These are phyloP conservation scores for Boletellus sp. DNA, from an alignment of 768 basidiomycete genomes.

Conservation along the genomic window DNA sequence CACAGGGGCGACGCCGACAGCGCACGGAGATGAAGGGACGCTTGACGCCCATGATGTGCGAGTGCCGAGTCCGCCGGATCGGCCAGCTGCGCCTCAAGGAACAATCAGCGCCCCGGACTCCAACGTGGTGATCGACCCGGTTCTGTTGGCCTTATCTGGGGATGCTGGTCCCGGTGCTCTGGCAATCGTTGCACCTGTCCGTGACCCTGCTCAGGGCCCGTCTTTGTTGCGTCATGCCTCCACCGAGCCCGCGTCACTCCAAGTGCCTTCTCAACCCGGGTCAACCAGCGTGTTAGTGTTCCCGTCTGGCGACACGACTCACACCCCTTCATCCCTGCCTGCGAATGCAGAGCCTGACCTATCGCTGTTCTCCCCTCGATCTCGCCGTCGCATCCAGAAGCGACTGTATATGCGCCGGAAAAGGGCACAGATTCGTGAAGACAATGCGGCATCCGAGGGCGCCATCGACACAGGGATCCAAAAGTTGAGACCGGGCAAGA, in stretches of 20 bases:
- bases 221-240: neutral
- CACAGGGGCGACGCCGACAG: neutral
- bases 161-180: neutral
- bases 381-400: constrained; percentile 56
- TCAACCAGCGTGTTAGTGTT: neutral
- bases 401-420: constrained; percentile 71
- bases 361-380: constrained; percentile 39
- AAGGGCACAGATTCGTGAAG: constrained; percentile 49
- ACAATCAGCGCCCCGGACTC: neutral
- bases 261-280: neutral
- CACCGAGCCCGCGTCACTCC: neutral
- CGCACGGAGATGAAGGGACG: constrained; percentile 4
- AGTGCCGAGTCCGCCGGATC: neutral
- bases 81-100: neutral
- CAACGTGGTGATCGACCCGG: constrained; percentile 30
- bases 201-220: neutral
- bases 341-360: constrained; percentile 13
- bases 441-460: constrained; percentile 7
- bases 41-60: neutral
- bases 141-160: constrained; percentile 26
- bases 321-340: neutral
- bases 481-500: constrained; percentile 41
- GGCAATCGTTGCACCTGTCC: neutral
- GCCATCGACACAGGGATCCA: neutral
- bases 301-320: neutral